Base-by-base conservation (phyloP, 2,329 filamentous ascomycete species). In the Dothideomycetes sp. region DNA sequence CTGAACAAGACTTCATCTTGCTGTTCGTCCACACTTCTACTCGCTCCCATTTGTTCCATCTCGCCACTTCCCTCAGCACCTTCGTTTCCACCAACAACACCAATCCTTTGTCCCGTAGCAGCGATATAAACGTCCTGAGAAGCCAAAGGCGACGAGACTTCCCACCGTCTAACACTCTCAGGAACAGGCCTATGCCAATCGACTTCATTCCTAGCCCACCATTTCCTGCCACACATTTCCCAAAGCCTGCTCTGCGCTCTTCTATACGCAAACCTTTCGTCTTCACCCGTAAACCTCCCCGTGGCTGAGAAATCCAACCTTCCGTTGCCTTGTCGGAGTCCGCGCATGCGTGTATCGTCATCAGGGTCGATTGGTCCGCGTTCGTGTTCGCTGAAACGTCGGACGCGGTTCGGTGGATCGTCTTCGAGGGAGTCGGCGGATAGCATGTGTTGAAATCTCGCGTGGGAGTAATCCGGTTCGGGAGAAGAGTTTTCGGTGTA, bases 231-330 rank as follows among this genome's bases (percentile, higher is more conserved):
- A 58, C 83, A 89, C 56, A 91, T 76, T 62, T 91, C 83, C 84
- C 83, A 91, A 3, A 91, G 64, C n/a, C 84, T 67, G 49, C 80
- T 84, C 30, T 76, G 70, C 2, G 84, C 84, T 17, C 84, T 70
- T 59, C 84, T 84, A 51, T 86, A 88, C 0, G 84, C 84, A 56
- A 91, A 91, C 10, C 76, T 69, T 58, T 89, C 84, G 57, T 89
- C 84, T 56, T 88, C 82, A 10, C 84, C 84, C 0, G 81, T 88
- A 52, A 89, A 82, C 0, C 74, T 76, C 9, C 70, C 65, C 0
- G 79, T 72, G 47, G 80, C 77, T 35, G 68, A 73, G 53, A 89
- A 91, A 53, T 89, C 73, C 0, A 65, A 66, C 2, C 59, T 53
- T 3, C 19, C 19, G 19, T 30, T 33, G 3, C 38, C 38, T 34